Evolutionary conservation across 2,329 filamentous ascomycete species (phyloP), one percentile per base, ranked within the genome.

Genomic region (Fusarium coicis): DNA sequence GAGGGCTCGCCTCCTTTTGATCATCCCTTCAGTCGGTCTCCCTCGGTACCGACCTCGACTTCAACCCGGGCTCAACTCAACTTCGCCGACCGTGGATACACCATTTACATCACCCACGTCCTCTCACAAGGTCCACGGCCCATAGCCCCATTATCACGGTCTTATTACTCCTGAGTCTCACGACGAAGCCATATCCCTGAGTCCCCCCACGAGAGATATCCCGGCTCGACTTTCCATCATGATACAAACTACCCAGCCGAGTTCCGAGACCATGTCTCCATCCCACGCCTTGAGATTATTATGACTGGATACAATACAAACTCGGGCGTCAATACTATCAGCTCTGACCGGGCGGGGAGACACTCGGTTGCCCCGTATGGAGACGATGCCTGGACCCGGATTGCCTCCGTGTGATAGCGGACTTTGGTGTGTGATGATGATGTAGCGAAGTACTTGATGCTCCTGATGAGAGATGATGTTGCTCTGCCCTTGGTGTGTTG

Each of bases 61-160:
- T 54, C 15, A 10, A 7, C 36, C 16, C 21, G 40, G 40, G 16
- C 15, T 44, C 11, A 37, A 21, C 39, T 37, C 36, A 54, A 40
- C 55, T 42, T 47, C 30, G 32, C 60, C 47, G 54, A 37, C 32
- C n/a, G 28, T 21, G 26, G 39, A 55, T n/a, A 49, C 50, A 56
- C 23, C 43, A 75, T 74, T 76, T 75, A 37, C 73, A 66, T 72
- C 73, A 72, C 42, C 43, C 55, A 49, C 44, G 34, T 43, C 58
- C 44, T 34, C 53, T 57, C 61, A 37, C 63, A 72, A 56, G 63
- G 60, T 36, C 12, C 68, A 61, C 26, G 56, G 32, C 54, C 54
- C 39, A 55, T 76, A 56, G 61, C 36, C 73, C 75, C 75, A 70
- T 75, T 56, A 64, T 26, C 59, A 61, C 62, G 63, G 69, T 63